These are phyloP conservation scores for Clausena lansium DNA, from an alignment of 345 rosid genomes.

Conservation along the genomic window DNA sequence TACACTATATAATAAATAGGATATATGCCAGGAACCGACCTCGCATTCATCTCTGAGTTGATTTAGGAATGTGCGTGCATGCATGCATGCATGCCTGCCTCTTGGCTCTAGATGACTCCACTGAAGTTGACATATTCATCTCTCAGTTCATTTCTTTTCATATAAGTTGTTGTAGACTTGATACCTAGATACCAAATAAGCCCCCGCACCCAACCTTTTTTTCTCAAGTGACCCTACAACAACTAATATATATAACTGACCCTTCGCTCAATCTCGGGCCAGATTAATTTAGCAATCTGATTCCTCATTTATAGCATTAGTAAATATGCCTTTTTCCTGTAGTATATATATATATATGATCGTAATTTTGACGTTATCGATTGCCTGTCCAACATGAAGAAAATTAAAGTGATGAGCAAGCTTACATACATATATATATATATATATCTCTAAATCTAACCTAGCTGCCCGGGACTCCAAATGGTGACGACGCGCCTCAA, in stretches of 20 bases:
- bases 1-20: not conserved
- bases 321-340: no score
- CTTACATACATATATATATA: no score
- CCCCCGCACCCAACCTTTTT: not conserved
- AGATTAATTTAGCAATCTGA: not conserved
- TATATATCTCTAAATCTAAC: no score
- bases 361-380: not conserved
- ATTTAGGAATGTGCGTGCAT: not conserved
- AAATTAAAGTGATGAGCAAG: no score
- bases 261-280: slow-evolving; percentile 9
- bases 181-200: not conserved
- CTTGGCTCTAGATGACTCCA: not conserved
- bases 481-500: not conserved
- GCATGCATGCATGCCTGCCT: not conserved
- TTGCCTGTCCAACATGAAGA: not conserved
- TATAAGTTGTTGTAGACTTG: not conserved
- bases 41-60: not conserved
- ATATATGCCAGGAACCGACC: slow-evolving; percentile 11
- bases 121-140: slow-evolving; percentile 6
- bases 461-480: not conserved
- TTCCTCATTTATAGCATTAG: not conserved
- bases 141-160: not conserved
- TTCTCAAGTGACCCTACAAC: not conserved
- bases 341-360: no score
- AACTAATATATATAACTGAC: not conserved